Evolutionary conservation across 352 stramenopile genomes (phyloP), one percentile per base, ranked within the genome.

Genomic region (Phytophthora pisi): DNA sequence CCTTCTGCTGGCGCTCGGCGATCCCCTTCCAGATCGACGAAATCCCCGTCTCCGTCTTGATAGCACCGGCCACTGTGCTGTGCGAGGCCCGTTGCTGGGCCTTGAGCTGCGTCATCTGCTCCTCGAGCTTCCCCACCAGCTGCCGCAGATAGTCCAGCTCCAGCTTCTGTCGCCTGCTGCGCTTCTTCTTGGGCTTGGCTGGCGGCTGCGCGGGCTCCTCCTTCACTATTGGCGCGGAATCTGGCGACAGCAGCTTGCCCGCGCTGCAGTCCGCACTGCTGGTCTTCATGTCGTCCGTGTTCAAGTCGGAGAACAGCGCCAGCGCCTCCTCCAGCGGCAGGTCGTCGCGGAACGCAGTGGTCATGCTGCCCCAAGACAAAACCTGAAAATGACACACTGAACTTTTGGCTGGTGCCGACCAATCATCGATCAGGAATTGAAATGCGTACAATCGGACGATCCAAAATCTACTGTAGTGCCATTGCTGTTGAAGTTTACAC

Each of bases 131-230:
- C 23, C 52, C 64, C 31, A 81, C 70, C 6, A 73, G 50, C 23
- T 66, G 49, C 15, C 75, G 64, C 31, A 82, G 69, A 26, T 81
- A 80, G 13, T 72, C 58, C 5, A 82, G 66, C 53, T 82, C 75
- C 54, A 77, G 24, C 38, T 75, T 76, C 59, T 82, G 68, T 5
- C 74, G 64, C n/a, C 72, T 64, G 1, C 74, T 34, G 10, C 72
- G 72, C 57, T 79, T 79, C 64, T 79, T 79, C 70, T 78, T 78
- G 43, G 56, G 62, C 31, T 61, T 57, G 3, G n/a, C 40, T 6
- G 53, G 24, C 5, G 34, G 13, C 24, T 53, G n/a, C 26, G 28
- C 3, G 1, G 23, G 31, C 24, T 57, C 23, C n/a, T 46, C n/a
- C 52, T 57, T 63, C 34, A 57, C 28, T 13, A 30, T 13, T n/a